These are phyloP conservation scores for Penicillium sp. DNA, from an alignment of 2,329 filamentous ascomycete species.

Conservation along the genomic window DNA sequence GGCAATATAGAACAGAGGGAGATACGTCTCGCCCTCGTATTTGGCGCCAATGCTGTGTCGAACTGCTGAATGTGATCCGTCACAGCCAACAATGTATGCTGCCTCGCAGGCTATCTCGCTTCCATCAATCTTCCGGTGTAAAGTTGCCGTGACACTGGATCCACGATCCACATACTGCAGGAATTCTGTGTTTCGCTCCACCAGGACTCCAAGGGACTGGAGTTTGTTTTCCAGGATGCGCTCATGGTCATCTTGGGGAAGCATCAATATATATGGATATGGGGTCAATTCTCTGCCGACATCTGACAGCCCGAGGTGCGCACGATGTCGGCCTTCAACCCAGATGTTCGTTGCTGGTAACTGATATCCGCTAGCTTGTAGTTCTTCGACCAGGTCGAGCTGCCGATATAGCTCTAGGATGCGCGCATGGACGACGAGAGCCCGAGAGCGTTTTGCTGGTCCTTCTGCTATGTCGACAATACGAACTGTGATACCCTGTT, in stretches of 20 bases:
- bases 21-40: conserved; percentile 46
- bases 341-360: conserved; percentile 43
- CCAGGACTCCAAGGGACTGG: conserved; percentile 25
- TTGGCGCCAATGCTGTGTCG: conserved; percentile 42
- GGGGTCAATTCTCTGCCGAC: conserved; percentile 29
- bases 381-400: conserved; percentile 39
- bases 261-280: conserved; percentile 30
- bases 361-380: conserved; percentile 40
- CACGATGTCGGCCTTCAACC: conserved; percentile 22
- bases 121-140: conserved; percentile 12
- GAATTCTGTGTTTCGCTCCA: conserved; percentile 30
- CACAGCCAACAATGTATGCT: conserved; percentile 53
- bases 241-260: conserved; percentile 33
- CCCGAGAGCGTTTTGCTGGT: conserved; percentile 38
- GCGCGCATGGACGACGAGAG: conserved; percentile 50
- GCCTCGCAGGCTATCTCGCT: conserved; percentile 31
- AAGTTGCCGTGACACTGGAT: conserved; percentile 23
- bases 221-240: conserved; percentile 28
- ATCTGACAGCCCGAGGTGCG: conserved; percentile 24
- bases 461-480: conserved; percentile 49
- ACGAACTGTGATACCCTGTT: conserved; percentile 25
- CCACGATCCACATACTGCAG: conserved; percentile 25
- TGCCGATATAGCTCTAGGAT: conserved; percentile 53
- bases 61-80: conserved; percentile 53
- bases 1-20: conserved; percentile 47